Percentiles rank a stretch among this genome's conserved stretches.
These are phyloP conservation scores for Diaporthe batatas DNA, from an alignment of 2,329 filamentous ascomycete species.

Conservation along the genomic window DNA sequence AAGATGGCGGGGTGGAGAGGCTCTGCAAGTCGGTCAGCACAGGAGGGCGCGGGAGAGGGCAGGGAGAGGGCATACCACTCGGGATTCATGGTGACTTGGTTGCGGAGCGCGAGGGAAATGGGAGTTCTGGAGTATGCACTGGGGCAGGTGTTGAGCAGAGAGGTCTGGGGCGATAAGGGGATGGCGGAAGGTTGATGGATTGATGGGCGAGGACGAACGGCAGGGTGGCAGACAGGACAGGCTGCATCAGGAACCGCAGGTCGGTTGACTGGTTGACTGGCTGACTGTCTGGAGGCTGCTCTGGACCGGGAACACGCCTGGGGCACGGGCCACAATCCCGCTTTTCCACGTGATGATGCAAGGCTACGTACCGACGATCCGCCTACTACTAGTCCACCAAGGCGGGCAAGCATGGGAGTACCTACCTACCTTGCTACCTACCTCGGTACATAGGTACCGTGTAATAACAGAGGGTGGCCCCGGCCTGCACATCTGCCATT, in stretches of 20 bases:
- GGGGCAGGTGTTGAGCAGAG: slow-evolving; percentile 39
- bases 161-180: slow-evolving; percentile 40
- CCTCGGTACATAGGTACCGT: too few species aligned
- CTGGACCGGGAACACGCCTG: slow-evolving; percentile 6
- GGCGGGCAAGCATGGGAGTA: too few species aligned
- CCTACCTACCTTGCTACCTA: too few species aligned
- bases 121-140: slow-evolving; percentile 15
- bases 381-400: background rate
- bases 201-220: slow-evolving; percentile 38
- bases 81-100: slow-evolving; percentile 81
- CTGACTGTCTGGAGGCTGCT: slow-evolving; percentile 29
- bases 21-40: slow-evolving; percentile 44
- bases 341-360: slow-evolving; percentile 33
- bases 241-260: slow-evolving; percentile 42
- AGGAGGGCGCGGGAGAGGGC: slow-evolving; percentile 42
- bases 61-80: slow-evolving; percentile 80
- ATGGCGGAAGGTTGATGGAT: slow-evolving; percentile 41
- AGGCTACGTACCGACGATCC: slow-evolving; percentile 14
- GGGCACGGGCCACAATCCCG: slow-evolving; percentile 25
- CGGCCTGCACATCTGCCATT: too few species aligned
- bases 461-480: background rate
- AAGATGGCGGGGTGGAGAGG: slow-evolving; percentile 27
- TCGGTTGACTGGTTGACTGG: slow-evolving; percentile 6
- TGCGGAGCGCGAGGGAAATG: slow-evolving; percentile 25
- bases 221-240: slow-evolving; percentile 37